Conservation (phyloP, 257 asterid genomes). For the Solanum habrochaites region DNA sequence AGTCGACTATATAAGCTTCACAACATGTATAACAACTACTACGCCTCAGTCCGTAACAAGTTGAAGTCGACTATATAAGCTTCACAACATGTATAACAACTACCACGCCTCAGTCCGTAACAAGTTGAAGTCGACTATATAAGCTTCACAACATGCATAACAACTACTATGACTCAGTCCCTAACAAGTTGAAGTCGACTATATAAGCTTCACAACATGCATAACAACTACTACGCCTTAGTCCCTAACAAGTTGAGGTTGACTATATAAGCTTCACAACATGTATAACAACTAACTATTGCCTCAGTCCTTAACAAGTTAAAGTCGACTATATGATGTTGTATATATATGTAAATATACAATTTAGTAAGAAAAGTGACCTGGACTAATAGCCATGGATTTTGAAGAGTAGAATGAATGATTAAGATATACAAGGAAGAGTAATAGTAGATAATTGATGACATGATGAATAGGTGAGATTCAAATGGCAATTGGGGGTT, state of each 20-base stretch:
- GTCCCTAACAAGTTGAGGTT: neutral
- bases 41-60: too few relatives aligned
- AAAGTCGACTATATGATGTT: neutral
- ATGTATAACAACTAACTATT: neutral
- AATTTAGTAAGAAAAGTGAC: slow-evolving; percentile 18
- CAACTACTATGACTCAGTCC: neutral
- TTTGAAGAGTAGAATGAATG: slow-evolving; percentile 7
- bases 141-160: neutral
- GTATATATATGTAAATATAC: neutral
- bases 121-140: neutral
- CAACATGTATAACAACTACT: too few relatives aligned
- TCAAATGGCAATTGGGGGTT: slow-evolving; percentile 13
- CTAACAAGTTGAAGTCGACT: neutral
- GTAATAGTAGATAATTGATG: slow-evolving; percentile 11
- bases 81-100: neutral
- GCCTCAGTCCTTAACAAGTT: neutral
- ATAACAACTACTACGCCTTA: neutral
- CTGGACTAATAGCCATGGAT: slow-evolving; percentile 17
- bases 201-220: neutral
- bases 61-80: too few relatives aligned
- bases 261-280: neutral
- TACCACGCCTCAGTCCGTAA: neutral
- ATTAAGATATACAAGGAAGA: slow-evolving; percentile 10
- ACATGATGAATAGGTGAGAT: slow-evolving; percentile 10
- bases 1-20: too few relatives aligned